phyloP scores from a whole-genome alignment of 164 flowering plant species.

The Euptelea pleiosperma region DNA sequence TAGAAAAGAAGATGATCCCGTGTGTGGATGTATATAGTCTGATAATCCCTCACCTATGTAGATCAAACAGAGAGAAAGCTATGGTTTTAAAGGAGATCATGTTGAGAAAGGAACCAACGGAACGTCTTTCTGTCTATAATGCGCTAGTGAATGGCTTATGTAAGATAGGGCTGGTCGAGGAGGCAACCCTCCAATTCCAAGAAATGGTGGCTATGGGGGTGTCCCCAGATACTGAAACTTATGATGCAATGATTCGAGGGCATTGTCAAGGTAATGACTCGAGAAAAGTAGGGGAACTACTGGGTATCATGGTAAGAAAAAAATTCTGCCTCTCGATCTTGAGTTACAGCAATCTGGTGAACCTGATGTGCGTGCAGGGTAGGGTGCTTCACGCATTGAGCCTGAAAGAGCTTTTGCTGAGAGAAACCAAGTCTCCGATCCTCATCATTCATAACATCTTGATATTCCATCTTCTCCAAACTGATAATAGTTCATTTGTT shows the following conservation, averaged over 20 bases:
- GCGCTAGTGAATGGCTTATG: slow-evolving; percentile 47
- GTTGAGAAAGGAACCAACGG: slow-evolving; percentile 27
- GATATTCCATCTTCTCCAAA: slow-evolving; percentile 47
- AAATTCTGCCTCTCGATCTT: slow-evolving; percentile 41
- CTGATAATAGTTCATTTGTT: slow-evolving; percentile 26
- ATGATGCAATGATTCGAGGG: slow-evolving; percentile 41
- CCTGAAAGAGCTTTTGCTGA: slow-evolving; percentile 47
- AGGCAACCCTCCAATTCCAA: slow-evolving; percentile 36
- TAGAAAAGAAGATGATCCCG: slow-evolving; percentile 31
- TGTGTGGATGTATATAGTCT: slow-evolving; percentile 29
- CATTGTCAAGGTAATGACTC: slow-evolving; percentile 37
- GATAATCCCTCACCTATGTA: slow-evolving; percentile 49
- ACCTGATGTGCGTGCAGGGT: slow-evolving; percentile 42
- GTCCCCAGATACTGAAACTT: slow-evolving; percentile 33
- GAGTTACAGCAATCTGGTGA: slow-evolving; percentile 45
- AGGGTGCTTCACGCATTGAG: slow-evolving; percentile 34
- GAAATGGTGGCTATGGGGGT: slow-evolving; percentile 40
- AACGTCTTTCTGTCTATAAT: slow-evolving; percentile 21
- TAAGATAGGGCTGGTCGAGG: slow-evolving; percentile 31
- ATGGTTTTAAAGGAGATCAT: slow-evolving; percentile 37
- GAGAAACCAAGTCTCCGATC: slow-evolving; percentile 20
- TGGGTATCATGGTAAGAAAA: slow-evolving; percentile 52
- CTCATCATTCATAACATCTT: slow-evolving; percentile 50
- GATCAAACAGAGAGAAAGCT: slow-evolving; percentile 33
- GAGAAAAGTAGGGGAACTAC: slow-evolving; percentile 37